A percentile compares a stretch with the other conserved stretches of the same genome.
Evolutionary conservation across 2,329 filamentous ascomycete species (phyloP).

Genomic region (Magnaporthales sp.): DNA sequence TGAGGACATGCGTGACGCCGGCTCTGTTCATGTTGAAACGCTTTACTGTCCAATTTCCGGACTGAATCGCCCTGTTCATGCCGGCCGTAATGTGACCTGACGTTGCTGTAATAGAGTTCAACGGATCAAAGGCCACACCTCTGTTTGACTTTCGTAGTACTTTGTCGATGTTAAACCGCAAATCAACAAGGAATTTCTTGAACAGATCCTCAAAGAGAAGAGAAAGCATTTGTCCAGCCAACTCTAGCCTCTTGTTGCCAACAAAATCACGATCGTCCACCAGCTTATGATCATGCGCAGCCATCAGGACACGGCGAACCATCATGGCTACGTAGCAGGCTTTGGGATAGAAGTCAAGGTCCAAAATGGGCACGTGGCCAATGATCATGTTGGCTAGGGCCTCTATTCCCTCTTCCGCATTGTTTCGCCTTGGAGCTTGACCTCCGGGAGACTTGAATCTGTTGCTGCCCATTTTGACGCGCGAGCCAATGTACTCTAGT

Average conservation of each 20-base stretch:
- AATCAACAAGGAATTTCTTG: slow-evolving; percentile 83
- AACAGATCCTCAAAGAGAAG: slow-evolving; percentile 96
- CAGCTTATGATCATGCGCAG: slow-evolving; percentile 76
- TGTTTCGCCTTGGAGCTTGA: slow-evolving; percentile 57
- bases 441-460: slow-evolving; percentile 39
- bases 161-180: slow-evolving; percentile 93
- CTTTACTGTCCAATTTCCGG: slow-evolving; percentile 95
- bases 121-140: slow-evolving; percentile 80
- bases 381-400: slow-evolving; percentile 88
- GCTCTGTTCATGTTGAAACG: slow-evolving; percentile 98
- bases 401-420: slow-evolving; percentile 86
- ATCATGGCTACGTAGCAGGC: slow-evolving; percentile 95
- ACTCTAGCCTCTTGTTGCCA: slow-evolving; percentile 89
- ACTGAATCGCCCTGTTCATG: slow-evolving; percentile 93
- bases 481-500: slow-evolving; percentile 79
- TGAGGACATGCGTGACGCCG: slow-evolving; percentile 92
- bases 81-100: slow-evolving; percentile 83
- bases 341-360: slow-evolving; percentile 93
- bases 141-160: slow-evolving; percentile 89
- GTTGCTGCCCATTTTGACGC: slow-evolving; percentile 69
- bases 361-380: slow-evolving; percentile 85
- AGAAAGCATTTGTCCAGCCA: slow-evolving; percentile 89
- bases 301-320: slow-evolving; percentile 93
- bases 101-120: slow-evolving; percentile 73
- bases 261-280: slow-evolving; percentile 97